Base-by-base conservation (phyloP, 1,284 basidiomycete genomes). In the Sanghuangporus sanghuang region DNA sequence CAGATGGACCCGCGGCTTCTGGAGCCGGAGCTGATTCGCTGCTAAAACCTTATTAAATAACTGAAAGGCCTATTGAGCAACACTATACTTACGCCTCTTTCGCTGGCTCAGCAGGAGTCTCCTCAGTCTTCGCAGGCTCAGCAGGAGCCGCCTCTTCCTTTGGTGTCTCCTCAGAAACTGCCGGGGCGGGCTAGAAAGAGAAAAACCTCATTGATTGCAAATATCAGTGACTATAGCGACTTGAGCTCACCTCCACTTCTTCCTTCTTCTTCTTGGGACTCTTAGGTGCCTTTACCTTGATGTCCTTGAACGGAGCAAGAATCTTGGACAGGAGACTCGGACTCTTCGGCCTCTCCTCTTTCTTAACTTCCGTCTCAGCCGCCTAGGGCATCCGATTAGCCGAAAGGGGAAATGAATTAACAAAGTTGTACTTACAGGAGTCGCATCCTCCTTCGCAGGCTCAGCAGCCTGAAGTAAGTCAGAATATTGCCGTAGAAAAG, bases 281-380 rank as follows among this genome's bases (percentile, higher is more conserved):
- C 53, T 52, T 52, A 74, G 68, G 80, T 74, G 75, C 77, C 83
- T 85, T 88, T 81, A 73, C 77, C 76, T 85, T 67, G 59, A 65
- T 89, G 40, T 71, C 72, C 71, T 82, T 83, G 83, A 92, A 88
- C 27, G 89, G 84, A 49, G 84, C 84, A 59, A 92, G 83, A 66
- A 92, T 78, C 76, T 88, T 92, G 67, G 83, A 71, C 59, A 92
- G 77, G 66, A 92, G 68, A 59, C 81, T 74, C n/a, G 90, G 90
- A 77, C 88, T 90, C 84, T 88, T 90, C 69, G 89, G 87, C 67
- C 81, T 79, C 18, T 89, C 86, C 68, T 89, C 87, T 77, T 88
- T 88, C 83, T 87, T 86, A 11, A 76, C 42, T 27, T 64, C 52
- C 23, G 62, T 27, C 46, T 48, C 66, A 49, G 36, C 16, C 1